These are phyloP conservation scores for Scedosporium minutisporum DNA, from an alignment of 2,329 filamentous ascomycete species.

Conservation along the genomic window DNA sequence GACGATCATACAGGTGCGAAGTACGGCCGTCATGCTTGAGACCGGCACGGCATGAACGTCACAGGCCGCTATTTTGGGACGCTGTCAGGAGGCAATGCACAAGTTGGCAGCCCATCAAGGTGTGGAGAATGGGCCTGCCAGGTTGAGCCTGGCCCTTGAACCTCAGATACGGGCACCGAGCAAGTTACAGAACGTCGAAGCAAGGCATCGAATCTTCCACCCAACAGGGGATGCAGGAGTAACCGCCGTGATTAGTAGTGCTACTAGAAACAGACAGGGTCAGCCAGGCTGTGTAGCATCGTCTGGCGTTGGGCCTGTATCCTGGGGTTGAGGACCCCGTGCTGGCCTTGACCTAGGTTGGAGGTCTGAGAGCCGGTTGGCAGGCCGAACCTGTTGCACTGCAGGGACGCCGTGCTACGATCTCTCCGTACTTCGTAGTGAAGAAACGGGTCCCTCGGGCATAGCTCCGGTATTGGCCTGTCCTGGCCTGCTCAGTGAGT, in stretches of 20 bases:
- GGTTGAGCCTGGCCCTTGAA: neutral
- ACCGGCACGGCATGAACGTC: slow-evolving; percentile 5
- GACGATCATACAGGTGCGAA: slow-evolving; percentile 5
- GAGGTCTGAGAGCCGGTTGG: neutral
- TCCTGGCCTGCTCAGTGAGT: neutral
- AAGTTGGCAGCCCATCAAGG: neutral
- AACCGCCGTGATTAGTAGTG: neutral
- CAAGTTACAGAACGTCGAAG: neutral
- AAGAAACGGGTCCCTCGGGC: neutral
- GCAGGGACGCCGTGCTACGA: neutral
- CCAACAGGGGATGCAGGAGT: neutral
- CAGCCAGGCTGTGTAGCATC: neutral
- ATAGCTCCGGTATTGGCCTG: neutral
- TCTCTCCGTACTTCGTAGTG: neutral
- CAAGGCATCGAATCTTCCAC: neutral
- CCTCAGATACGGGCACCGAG: neutral
- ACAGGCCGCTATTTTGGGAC: slow-evolving; percentile 4
- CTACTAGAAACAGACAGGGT: neutral
- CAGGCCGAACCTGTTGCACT: neutral
- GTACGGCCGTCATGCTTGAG: slow-evolving; percentile 1
- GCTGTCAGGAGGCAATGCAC: neutral
- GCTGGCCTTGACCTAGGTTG: neutral
- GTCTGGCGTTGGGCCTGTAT: neutral
- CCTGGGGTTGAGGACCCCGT: neutral
- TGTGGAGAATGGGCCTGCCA: neutral